Evolutionary conservation across 129 eudicot genomes (phyloP), one percentile per base, ranked within the genome.

Genomic region (Scalesia atractyloides): DNA sequence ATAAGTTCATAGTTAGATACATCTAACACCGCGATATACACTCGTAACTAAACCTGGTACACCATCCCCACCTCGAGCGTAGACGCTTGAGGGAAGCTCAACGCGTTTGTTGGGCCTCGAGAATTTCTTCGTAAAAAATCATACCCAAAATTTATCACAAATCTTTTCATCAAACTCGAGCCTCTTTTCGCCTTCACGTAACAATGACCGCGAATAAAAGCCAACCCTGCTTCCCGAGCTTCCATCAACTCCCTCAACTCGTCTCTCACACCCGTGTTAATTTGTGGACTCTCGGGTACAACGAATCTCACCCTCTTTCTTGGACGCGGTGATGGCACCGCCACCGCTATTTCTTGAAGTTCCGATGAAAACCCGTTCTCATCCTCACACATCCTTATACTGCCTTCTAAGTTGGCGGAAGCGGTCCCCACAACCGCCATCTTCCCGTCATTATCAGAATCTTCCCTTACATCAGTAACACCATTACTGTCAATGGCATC

Each of bases 21-120:
- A 66, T 64, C 73, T 39, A 60, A 43, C 22, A 61, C 15, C 68
- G 52, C 47, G 18, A 19, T 65, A 46, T 48, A 67, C 64, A 37
- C 46, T 41, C 44, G 7, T 10, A 63, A 65, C 87, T 77, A 90
- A 53, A 90, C 94, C 68, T 72, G 84, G 77, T 90, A 90, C 62
- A 87, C 69, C 97, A 90, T 90, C 30, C 94, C 96, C 46, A 90
- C 96, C 86, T 90, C 93, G 53, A 90, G 71, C 8, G 96, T 90
- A 37, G 93, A 85, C 4, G 97, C 97, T n/a, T 73, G 87, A 13
- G 94, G 93, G 60, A 90, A 87, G 57, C 86, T 81, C 69, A 82
- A 57, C 1, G 87, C 88, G 70, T 83, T 83, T 26, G 89, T 70
- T 37, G 89, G 81, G 7, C 84, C 91, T 49, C 97, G 69, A 15